Evolutionary conservation across 176 grass and related monocot species (phyloP), one percentile per base, ranked within the genome.

Genomic region (Juncus effusus): DNA sequence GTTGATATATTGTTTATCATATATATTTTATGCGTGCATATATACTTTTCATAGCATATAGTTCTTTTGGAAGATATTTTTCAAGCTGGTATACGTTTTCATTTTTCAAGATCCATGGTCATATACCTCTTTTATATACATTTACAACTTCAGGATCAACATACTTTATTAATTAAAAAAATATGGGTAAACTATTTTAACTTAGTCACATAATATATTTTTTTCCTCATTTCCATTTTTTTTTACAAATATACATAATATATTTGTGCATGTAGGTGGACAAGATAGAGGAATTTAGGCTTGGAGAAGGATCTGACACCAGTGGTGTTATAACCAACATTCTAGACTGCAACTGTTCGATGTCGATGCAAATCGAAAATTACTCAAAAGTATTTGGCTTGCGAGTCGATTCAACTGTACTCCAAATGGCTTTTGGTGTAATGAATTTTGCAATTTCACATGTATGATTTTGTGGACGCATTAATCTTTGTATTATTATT

Each of bases 251-350:
- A 7, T 71, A 36, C 49, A 54, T 57, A 42, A 39, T 14, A 12
- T 11, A 51, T 19, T 54, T 80, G 55, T 16, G 3, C 52, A 5
- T 5, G 54, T 58, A 85, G 82, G 65, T 89, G 5, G 71, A 74
- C 44, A 66, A 55, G 60, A 63, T 86, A n/a, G 63, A 84, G 80
- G 74, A 67, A 37, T 97, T 97, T 70, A 79, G 73, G 55, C 88
- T 97, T 13, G 82, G 93, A 28, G 85, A 97, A 80, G 88, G 93
- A 11, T 62, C 86, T 13, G 93, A 97, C 68, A 80, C 62, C 10
- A 86, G 87, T 2, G 93, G 88, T 37, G 88, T 97, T 5, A 80
- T 89, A 67, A 97, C 93, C 42, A 92, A 80, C 59, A 76, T 97
- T 64, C 62, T 97, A 42, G 78, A 77, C 76, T 91, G 93, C 82